phyloP scores from a whole-genome alignment of 768 basidiomycete species.

The Amyloporia xantha region DNA sequence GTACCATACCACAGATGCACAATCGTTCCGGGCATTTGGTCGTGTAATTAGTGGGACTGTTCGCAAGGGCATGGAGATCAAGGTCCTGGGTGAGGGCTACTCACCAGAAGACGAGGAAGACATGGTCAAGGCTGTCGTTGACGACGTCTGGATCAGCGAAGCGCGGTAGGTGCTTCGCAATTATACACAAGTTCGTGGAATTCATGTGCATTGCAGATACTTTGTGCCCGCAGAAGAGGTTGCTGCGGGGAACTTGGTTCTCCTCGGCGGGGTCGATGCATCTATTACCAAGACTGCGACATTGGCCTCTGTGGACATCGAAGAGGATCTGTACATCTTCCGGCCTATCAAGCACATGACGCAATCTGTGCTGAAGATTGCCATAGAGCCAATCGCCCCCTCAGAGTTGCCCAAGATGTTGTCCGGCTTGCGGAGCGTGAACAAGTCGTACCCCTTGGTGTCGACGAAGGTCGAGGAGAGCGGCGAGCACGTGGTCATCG shows the following conservation, averaged over 20 bases:
- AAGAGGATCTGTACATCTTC: conserved; percentile 93
- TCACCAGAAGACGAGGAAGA: conserved; percentile 99
- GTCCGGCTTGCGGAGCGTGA: conserved; percentile 91
- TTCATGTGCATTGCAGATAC: conserved; percentile 60
- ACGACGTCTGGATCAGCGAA: conserved; percentile 88
- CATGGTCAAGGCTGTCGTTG: conserved; percentile 80
- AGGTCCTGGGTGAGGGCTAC: conserved; percentile 97
- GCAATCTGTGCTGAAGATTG: conserved; percentile 93
- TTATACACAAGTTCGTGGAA: too few relatives aligned
- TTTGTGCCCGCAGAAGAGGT: conserved; percentile 85
- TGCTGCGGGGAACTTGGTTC: conserved; percentile 86
- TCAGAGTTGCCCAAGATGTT: conserved; percentile 99
- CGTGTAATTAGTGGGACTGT: conserved; percentile 91
- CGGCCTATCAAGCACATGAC: conserved; percentile 95
- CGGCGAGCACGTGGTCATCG: conserved; percentile 94
- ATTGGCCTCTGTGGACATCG: conserved; percentile 59
- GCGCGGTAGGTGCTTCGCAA: conserved; percentile 61
- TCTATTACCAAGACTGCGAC: conserved; percentile 97
- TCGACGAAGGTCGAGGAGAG: conserved; percentile 97
- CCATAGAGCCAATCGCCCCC: conserved; percentile 95
- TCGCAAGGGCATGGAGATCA: conserved; percentile 74
- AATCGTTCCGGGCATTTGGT: conserved; percentile 94
- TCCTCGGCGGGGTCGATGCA: conserved; percentile 88
- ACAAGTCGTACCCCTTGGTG: conserved; percentile 94
- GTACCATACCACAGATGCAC: conserved; percentile 94